Base-by-base conservation (phyloP, 192 early-diverging fungal genomes). In the Radiomyces spectabilis region DNA sequence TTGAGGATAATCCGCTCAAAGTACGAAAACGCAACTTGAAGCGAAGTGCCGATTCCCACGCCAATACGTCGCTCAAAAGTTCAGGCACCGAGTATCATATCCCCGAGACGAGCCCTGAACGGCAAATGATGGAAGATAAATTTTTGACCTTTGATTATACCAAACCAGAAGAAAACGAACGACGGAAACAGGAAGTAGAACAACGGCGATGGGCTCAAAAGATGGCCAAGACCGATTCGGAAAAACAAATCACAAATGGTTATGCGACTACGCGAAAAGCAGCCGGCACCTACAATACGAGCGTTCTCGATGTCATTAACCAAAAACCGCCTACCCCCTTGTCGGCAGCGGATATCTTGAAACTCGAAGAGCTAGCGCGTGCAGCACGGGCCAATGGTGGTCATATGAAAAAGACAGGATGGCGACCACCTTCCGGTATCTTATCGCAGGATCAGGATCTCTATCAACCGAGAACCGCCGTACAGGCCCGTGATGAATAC, bases 1-100 rank as follows among this genome's bases (percentile, higher is more conserved):
- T 99, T n/a, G 94, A 99, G 61, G 95, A 96, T 29, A 93, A 95
- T 46, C 95, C 93, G 1, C 78, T 98, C 16, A 85, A 89, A 27
- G 85, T 82, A 21, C 86, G 82, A 57, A 85, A 83, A 38, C 78
- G 82, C 10, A 78, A 78, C 48, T 25, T 24, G 6, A 39, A 53
- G 21, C 74, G 70, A 26, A 72, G 66, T 15, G 40, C 27, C 2
- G 30, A 65, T 1, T 38, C 53, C 4, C 48, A 40, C 10, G 25
- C 51, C 16, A 40, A 40, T 25, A 34, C 27, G 2, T 41, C 47
- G 7, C 33, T 41, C 29, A 50, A 30, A n/a, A 60, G 76, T 27
- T 25, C 21, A 19, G n/a, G n/a, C n/a, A 44, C 22, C 10, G 42
- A 44, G 4, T 25, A 10, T 3, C 9, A 12, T 21, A 44, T n/a